Base-by-base conservation (phyloP, 2,329 filamentous ascomycete genomes). In the Stenocarpella maydis region DNA sequence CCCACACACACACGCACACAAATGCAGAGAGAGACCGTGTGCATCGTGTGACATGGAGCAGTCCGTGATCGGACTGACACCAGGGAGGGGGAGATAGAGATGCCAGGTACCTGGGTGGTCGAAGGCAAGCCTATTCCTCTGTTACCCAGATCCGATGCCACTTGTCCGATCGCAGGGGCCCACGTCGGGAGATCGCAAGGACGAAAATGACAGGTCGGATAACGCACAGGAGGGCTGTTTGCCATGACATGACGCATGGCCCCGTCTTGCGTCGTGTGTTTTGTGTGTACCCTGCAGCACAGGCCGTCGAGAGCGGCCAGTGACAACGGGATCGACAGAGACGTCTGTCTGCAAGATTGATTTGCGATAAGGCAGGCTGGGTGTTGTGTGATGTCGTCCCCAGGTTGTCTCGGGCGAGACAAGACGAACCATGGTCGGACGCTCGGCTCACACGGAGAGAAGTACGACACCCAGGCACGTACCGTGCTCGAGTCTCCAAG, bases 341-440 rank as follows among this genome's bases (percentile, higher is more conserved):
- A 63, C 58, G 58, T 17, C 58, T 63, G 43, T 63, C 58, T 63
- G 58, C 58, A 63, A 49, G 58, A 63, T 63, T 63, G 58, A 63
- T 47, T 49, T 63, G 28, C 58, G 58, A 63, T 63, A 34, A 63
- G 43, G 58, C 43, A 63, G 58, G 41, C n/a, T 45, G 19, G n/a
- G 43, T 49, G 54, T 41, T 58, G 26, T 43, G 37, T 43, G 37
- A 63, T 47, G 41, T n/a, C n/a, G n/a, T n/a, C n/a, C n/a, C n/a
- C n/a, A n/a, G n/a, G n/a, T n/a, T n/a, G n/a, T 31, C 28, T 19
- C 28, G 28, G 43, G 58, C 43, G 17, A 49, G 49, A 24, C 39
- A 47, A 31, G 26, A 7, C 43, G 17, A 24, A 37, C 21, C 41
- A 47, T 19, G 43, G 41, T 43, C 34, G 21, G 54, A 21, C 9